Evolutionary conservation across 2,329 filamentous ascomycete genomes (phyloP).

Genomic region (Neonectria hederae): DNA sequence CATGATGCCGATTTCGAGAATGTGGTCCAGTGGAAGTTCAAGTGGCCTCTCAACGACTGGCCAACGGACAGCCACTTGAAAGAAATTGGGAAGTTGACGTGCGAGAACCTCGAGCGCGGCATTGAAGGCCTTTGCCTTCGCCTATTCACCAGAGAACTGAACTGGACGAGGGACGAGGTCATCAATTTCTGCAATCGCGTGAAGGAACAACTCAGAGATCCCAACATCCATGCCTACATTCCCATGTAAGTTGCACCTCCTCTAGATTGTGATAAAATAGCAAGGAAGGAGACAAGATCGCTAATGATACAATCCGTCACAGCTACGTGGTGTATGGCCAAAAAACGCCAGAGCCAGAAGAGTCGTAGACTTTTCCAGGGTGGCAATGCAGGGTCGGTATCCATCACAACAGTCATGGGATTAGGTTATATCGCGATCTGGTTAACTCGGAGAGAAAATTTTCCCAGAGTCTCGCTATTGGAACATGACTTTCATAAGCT

Average conservation of each 20-base stretch:
- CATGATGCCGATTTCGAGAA: constrained; percentile 5
- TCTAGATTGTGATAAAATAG: background rate
- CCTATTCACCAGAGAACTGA: constrained; percentile 8
- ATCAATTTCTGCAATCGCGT: constrained; percentile 5
- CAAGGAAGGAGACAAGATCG: background rate
- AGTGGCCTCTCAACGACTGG: constrained; percentile 20
- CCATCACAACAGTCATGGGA: no score
- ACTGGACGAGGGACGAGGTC: constrained; percentile 14
- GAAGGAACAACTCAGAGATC: constrained; percentile 3
- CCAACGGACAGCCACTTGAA: constrained; percentile 10
- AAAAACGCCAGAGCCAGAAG: background rate
- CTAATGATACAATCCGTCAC: background rate
- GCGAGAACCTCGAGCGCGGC: constrained; percentile 15
- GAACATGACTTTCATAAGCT: background rate
- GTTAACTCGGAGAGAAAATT: no score
- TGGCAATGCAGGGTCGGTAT: no score
- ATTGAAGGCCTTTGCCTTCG: constrained; percentile 16
- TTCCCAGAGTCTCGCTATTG: no score
- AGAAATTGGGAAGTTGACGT: constrained; percentile 9
- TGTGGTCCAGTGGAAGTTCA: constrained; percentile 9
- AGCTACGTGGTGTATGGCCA: constrained; percentile 16
- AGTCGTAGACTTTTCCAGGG: background rate
- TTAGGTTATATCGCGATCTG: no score
- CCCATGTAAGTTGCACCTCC: constrained; percentile 6
- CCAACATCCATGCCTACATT: constrained; percentile 13